A percentile compares a stretch with the other conserved stretches of the same genome.
These are phyloP conservation scores for Neonectria ditissima DNA, from an alignment of 2,329 filamentous ascomycete species.

Conservation along the genomic window DNA sequence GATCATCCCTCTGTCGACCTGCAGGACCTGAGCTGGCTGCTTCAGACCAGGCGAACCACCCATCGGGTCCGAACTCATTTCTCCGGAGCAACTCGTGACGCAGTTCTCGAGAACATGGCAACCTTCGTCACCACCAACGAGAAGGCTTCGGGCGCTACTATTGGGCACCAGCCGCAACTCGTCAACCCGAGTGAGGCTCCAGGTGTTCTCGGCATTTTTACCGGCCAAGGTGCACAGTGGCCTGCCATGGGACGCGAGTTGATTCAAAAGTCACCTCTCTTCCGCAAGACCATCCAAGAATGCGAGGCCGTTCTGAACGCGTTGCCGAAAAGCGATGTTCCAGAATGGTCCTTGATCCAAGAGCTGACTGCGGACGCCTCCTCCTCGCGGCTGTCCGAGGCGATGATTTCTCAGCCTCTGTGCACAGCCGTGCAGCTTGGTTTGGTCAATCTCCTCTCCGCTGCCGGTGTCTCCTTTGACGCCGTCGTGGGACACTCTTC, in stretches of 20 bases:
- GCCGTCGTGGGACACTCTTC: slow-evolving; percentile 61
- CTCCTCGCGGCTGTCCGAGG: slow-evolving; percentile 35
- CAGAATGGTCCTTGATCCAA: slow-evolving; percentile 42
- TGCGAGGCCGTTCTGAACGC: slow-evolving; percentile 38
- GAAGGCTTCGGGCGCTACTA: slow-evolving; percentile 1
- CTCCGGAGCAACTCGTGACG: slow-evolving; percentile 11
- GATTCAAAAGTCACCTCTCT: slow-evolving; percentile 29
- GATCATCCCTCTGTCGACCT: slow-evolving; percentile 9
- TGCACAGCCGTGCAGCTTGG: slow-evolving; percentile 46
- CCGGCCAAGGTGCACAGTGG: slow-evolving; percentile 52
- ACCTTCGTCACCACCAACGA: slow-evolving; percentile 9
- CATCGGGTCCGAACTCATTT: slow-evolving; percentile 20
- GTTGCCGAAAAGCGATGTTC: slow-evolving; percentile 38
- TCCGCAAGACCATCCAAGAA: slow-evolving; percentile 30
- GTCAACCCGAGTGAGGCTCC: slow-evolving; percentile 21
- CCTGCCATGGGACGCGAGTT: slow-evolving; percentile 49
- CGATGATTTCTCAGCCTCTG: slow-evolving; percentile 46
- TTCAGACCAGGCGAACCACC: slow-evolving; percentile 16
- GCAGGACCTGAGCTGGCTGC: slow-evolving; percentile 15
- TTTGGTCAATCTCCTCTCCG: slow-evolving; percentile 43
- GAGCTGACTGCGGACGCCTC: slow-evolving; percentile 37
- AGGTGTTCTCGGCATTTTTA: slow-evolving; percentile 41
- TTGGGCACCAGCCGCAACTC: slow-evolving; percentile 16
- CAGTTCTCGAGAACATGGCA: slow-evolving; percentile 17
- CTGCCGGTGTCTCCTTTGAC: slow-evolving; percentile 48